Percentiles rank a stretch among this genome's conserved stretches.
Evolutionary conservation across 257 asterid species (phyloP).

Genomic region (Penstemon newberryi): DNA sequence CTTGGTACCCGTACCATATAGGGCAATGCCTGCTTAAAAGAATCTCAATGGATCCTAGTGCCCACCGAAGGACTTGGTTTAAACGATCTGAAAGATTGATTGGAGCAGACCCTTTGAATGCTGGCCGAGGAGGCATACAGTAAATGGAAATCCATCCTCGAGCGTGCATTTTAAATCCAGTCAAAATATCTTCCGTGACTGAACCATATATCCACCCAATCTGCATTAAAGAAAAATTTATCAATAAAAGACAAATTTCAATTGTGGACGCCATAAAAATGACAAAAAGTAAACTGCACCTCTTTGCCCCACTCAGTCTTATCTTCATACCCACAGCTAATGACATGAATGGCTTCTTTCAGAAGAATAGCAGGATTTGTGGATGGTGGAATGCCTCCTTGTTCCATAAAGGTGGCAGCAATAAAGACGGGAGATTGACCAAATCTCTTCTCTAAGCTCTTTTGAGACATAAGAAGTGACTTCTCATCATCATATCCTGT

Average conservation of each 20-base stretch:
- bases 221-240: slow-evolving; percentile 34
- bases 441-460: slow-evolving; percentile 89
- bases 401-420: slow-evolving; percentile 89
- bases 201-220: slow-evolving; percentile 97
- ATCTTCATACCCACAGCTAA: slow-evolving; percentile 96
- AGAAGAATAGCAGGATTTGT: slow-evolving; percentile 77
- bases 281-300: slow-evolving; percentile 37
- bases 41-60: slow-evolving; percentile 87
- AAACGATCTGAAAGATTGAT: slow-evolving; percentile 93
- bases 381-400: slow-evolving; percentile 88
- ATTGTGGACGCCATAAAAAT: neutral
- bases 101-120: slow-evolving; percentile 95
- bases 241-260: neutral
- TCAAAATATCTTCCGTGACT: slow-evolving; percentile 89
- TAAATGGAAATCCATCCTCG: slow-evolving; percentile 91
- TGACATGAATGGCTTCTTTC: slow-evolving; percentile 97
- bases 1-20: slow-evolving; percentile 84
- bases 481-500: slow-evolving; percentile 91
- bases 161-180: slow-evolving; percentile 93
- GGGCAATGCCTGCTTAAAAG: slow-evolving; percentile 91
- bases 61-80: slow-evolving; percentile 97
- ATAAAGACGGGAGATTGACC: slow-evolving; percentile 96
- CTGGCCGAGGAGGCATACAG: slow-evolving; percentile 89
- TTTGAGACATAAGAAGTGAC: slow-evolving; percentile 88
- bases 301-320: slow-evolving; percentile 98